Conservation (phyloP, 805 yeast genomes). For the Ogataea pignaliae region DNA sequence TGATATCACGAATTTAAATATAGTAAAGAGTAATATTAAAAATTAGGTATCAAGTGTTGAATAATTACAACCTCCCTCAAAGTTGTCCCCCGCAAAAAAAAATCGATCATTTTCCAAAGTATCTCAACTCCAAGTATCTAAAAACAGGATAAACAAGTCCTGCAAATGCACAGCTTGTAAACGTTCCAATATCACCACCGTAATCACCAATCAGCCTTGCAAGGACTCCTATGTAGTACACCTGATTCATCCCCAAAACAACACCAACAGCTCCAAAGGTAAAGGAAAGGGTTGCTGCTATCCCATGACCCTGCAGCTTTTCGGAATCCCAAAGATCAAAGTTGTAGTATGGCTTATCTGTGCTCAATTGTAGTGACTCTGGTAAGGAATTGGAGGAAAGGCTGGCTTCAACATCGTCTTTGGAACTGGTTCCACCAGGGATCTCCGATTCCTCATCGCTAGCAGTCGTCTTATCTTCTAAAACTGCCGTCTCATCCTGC, state of each 20-base stretch:
- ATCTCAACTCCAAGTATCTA: conserved; percentile 62
- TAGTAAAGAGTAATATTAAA: no score
- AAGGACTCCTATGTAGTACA: conserved; percentile 74
- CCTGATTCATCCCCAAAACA: conserved; percentile 84
- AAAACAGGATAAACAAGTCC: conserved; percentile 58
- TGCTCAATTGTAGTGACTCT: conserved; percentile 3
- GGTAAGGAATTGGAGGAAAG: conserved; percentile 11
- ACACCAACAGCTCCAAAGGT: conserved; percentile 75
- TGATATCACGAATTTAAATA: no score
- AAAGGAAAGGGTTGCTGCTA: conserved; percentile 66
- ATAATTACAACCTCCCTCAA: no score
- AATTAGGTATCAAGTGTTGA: no score
- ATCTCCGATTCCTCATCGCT: neutral
- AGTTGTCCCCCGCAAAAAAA: no score
- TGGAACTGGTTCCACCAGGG: neutral
- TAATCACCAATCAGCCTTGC: conserved; percentile 59
- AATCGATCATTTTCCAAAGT: conserved; percentile 40
- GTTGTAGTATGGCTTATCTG: conserved; percentile 46
- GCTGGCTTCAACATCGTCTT: neutral
- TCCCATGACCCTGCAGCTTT: conserved; percentile 57
- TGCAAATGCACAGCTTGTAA: conserved; percentile 70
- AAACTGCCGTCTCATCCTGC: neutral
- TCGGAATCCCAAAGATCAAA: conserved; percentile 72
- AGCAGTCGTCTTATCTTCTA: neutral
- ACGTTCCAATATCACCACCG: conserved; percentile 82